Evolutionary conservation across 148 eudicot genomes (phyloP).

Genomic region (Rheum nobile): DNA sequence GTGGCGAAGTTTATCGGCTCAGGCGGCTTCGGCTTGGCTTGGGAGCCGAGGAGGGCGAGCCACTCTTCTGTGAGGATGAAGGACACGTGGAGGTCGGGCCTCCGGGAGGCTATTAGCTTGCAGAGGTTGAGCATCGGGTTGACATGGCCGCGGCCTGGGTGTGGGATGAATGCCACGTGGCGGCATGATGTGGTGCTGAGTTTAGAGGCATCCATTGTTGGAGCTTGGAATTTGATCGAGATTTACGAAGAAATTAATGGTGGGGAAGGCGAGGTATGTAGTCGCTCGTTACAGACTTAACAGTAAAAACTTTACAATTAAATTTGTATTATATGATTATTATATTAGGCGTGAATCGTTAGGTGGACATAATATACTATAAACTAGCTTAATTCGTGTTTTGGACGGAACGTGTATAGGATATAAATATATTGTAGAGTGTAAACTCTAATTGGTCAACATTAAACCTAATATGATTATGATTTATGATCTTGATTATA

Average conservation of each 20-base stretch:
- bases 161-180: background rate
- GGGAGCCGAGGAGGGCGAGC: background rate
- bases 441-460: too few relatives aligned
- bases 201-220: background rate
- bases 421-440: too few relatives aligned
- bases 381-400: too few relatives aligned
- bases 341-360: too few relatives aligned
- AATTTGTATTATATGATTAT: too few relatives aligned
- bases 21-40: background rate
- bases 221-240: background rate
- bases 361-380: too few relatives aligned
- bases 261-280: too few relatives aligned
- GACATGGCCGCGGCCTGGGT: constrained; percentile 1
- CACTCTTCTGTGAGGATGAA: constrained; percentile 1
- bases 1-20: background rate
- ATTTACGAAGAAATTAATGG: background rate
- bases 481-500: too few relatives aligned
- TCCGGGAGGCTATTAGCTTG: background rate
- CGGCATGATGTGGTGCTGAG: background rate
- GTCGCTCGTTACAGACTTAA: too few relatives aligned
- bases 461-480: too few relatives aligned
- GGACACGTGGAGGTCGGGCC: background rate
- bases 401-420: too few relatives aligned
- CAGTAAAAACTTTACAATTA: too few relatives aligned
- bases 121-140: constrained; percentile 2